Evolutionary conservation across 2,329 filamentous ascomycete species (phyloP), one percentile per base, ranked within the genome.

Genomic region (Fusarium praegraminearum): DNA sequence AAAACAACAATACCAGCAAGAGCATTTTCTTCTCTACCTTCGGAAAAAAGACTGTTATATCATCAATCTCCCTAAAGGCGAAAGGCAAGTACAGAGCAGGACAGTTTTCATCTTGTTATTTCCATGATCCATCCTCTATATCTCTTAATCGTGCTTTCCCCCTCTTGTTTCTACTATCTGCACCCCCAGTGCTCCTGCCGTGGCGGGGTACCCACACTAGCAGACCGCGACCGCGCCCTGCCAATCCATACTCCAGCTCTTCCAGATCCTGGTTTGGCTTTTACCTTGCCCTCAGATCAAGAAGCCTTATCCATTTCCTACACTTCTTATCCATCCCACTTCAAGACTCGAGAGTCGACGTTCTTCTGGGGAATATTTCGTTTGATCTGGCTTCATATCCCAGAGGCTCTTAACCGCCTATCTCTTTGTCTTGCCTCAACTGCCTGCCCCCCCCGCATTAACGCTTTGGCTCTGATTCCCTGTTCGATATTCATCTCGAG

Each of bases 131-230:
- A 49, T 38, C n/a, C 20, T 52, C 30, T 36, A 28, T 49, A 41
- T 15, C 30, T 54, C 18, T 40, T 22, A 26, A 47, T 45, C 36
- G 22, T 44, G 35, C 45, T 18, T 62, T 26, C 43, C 52, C 47
- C 51, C 40, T 62, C 44, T 43, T 51, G 47, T 47, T 44, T 62
- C 51, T 74, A 58, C 62, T 72, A 61, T 51, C 52, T 72, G 56
- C 69, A 74, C 72, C 70, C 65, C 69, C 50, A 50, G 50, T 59
- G 45, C 60, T 70, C 47, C 32, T 60, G 58, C 58, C 57, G 53
- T 77, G 65, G 75, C 71, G 74, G 74, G 76, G 77, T 77, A 74
- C 73, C 79, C 79, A 80, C 78, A 77, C 74, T 72, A 80, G 78
- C 79, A 80, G 66, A 69, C 70, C 52, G 53, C 53, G 70, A 72